phyloP scores from a whole-genome alignment of 2,329 filamentous ascomycete species.

The Phialophora expanda region DNA sequence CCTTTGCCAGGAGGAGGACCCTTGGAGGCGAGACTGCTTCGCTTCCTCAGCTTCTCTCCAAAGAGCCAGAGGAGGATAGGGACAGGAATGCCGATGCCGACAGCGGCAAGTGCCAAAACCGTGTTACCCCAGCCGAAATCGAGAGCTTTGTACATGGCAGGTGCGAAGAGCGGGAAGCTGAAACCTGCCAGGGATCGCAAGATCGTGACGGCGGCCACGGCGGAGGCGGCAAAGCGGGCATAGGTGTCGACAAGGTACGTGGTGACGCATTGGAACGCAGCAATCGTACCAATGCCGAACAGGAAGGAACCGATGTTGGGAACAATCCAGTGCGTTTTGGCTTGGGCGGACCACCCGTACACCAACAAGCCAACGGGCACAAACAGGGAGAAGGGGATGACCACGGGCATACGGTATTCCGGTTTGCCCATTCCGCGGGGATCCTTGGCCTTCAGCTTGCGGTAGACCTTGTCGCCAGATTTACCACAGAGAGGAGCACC shows the following conservation, averaged over 20 bases:
- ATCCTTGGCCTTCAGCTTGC: constrained; percentile 41
- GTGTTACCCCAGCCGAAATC: constrained; percentile 52
- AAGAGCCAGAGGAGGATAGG: constrained; percentile 55
- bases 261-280: constrained; percentile 42
- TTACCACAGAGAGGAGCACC: constrained; percentile 55
- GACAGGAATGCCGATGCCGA: constrained; percentile 50
- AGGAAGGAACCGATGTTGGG: constrained; percentile 54
- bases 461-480: constrained; percentile 52
- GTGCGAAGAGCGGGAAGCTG: constrained; percentile 58
- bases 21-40: constrained; percentile 40
- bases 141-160: constrained; percentile 47
- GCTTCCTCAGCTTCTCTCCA: constrained; percentile 49
- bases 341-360: constrained; percentile 58
- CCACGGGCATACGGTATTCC: constrained; percentile 62
- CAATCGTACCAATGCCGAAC: constrained; percentile 48
- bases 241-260: constrained; percentile 51
- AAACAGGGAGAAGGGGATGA: constrained; percentile 57
- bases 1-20: constrained; percentile 35
- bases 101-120: constrained; percentile 51
- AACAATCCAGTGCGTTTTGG: constrained; percentile 53
- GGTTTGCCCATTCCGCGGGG: constrained; percentile 46
- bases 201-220: constrained; percentile 56
- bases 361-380: constrained; percentile 55
- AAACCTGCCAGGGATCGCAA: constrained; percentile 55
- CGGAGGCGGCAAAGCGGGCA: constrained; percentile 55